Conservation (phyloP, 2,329 filamentous ascomycete species). For the Diaporthe sp. region DNA sequence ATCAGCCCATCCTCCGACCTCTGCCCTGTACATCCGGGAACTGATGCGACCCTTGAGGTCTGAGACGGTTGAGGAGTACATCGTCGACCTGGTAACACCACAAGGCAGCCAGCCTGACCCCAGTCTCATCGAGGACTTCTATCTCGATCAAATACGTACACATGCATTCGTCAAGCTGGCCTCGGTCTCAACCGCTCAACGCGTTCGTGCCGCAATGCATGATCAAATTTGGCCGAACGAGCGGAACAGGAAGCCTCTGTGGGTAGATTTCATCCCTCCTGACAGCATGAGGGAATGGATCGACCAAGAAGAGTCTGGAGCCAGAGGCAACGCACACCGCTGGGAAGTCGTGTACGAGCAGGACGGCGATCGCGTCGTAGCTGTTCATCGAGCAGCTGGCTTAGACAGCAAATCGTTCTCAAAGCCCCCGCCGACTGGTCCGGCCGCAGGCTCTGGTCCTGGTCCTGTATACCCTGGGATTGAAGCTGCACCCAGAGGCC, state of each 20-base stretch:
- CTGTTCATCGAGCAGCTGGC: slow-evolving; percentile 66
- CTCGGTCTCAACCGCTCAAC: slow-evolving; percentile 77
- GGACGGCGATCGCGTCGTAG: slow-evolving; percentile 67
- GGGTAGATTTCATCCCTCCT: slow-evolving; percentile 90
- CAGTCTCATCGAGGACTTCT: slow-evolving; percentile 75
- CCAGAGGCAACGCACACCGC: slow-evolving; percentile 57
- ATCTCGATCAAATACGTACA: slow-evolving; percentile 87
- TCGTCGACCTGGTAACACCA: slow-evolving; percentile 77
- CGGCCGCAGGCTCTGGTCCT: slow-evolving; percentile 34
- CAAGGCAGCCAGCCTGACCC: slow-evolving; percentile 63
- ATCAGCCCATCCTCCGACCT: slow-evolving; percentile 74
- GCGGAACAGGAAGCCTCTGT: slow-evolving; percentile 84
- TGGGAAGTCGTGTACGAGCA: slow-evolving; percentile 83
- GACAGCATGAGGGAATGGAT: slow-evolving; percentile 83
- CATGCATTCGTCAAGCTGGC: slow-evolving; percentile 87
- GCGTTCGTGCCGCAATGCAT: slow-evolving; percentile 83
- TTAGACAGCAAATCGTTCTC: slow-evolving; percentile 46
- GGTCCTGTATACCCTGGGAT: slow-evolving; percentile 43
- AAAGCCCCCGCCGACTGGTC: slow-evolving; percentile 42
- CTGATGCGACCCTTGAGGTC: slow-evolving; percentile 89
- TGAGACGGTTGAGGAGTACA: slow-evolving; percentile 74
- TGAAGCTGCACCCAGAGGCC: slow-evolving; percentile 47
- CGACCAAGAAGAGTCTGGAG: slow-evolving; percentile 69
- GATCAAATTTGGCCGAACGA: slow-evolving; percentile 89
- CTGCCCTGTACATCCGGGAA: slow-evolving; percentile 88